Evolutionary conservation across 768 basidiomycete genomes (phyloP).

Genomic region (Boletus speciosus): DNA sequence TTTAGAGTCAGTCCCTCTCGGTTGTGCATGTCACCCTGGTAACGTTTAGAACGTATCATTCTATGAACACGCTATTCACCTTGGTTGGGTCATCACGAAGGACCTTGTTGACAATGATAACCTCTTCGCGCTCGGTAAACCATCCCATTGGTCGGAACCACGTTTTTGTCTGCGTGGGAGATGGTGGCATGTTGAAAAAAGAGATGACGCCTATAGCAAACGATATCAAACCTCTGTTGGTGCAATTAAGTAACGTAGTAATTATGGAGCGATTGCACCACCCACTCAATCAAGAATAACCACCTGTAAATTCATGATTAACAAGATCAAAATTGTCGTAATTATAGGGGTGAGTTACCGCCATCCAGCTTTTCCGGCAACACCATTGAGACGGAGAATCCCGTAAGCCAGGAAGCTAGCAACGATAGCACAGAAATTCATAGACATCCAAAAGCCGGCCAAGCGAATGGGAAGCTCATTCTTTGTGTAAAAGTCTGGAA

Average conservation of each 20-base stretch:
- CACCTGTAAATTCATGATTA: conserved; percentile 32
- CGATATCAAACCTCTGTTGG: conserved; percentile 35
- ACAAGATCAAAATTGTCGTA: neutral
- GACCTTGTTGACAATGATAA: conserved; percentile 58
- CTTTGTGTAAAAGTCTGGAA: conserved; percentile 50
- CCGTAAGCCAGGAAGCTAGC: conserved; percentile 65
- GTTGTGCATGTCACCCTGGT: conserved; percentile 58
- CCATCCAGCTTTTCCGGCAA: conserved; percentile 15
- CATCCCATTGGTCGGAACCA: conserved; percentile 61
- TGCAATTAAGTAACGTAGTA: neutral
- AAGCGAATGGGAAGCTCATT: conserved; percentile 50
- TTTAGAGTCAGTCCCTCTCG: conserved; percentile 52
- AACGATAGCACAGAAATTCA: conserved; percentile 51
- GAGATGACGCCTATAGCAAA: conserved; percentile 48
- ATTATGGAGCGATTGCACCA: neutral
- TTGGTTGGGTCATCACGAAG: conserved; percentile 63
- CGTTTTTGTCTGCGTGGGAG: conserved; percentile 54
- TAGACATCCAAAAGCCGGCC: conserved; percentile 66
- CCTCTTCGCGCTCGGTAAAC: conserved; percentile 61
- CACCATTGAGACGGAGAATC: conserved; percentile 37
- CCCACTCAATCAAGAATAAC: conserved; percentile 32
- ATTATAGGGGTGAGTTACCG: conserved; percentile 26
- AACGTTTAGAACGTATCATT: neutral
- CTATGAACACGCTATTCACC: conserved; percentile 18
- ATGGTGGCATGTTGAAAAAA: conserved; percentile 59